Percentiles rank a stretch among this genome's conserved stretches.
Conservation (phyloP, 176 grass and related monocot species). For the Cymbopogon citratus region DNA sequence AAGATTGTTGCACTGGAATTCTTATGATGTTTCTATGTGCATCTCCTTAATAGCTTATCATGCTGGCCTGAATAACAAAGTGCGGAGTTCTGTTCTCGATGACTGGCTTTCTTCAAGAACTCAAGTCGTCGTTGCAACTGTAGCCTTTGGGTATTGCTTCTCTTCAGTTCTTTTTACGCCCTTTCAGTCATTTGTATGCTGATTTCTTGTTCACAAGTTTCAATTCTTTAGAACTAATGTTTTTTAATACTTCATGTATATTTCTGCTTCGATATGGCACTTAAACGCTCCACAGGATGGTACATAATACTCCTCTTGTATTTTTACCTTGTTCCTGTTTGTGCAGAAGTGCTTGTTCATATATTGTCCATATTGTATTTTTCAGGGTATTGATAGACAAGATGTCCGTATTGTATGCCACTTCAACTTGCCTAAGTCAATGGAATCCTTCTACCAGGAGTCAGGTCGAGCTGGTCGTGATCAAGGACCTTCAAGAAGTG, state of each 20-base stretch:
- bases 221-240: not conserved
- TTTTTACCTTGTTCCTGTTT: not conserved
- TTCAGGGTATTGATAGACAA: conserved; percentile 96
- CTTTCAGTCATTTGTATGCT: conserved; percentile 15
- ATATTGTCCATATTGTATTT: conserved; percentile 17
- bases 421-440: conserved; percentile 94
- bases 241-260: conserved; percentile 13
- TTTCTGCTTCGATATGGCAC: conserved; percentile 26
- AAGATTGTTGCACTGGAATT: conserved; percentile 9
- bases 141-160: conserved; percentile 82
- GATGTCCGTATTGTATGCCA: conserved; percentile 94
- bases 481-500: conserved; percentile 71
- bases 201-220: conserved; percentile 26
- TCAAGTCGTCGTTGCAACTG: conserved; percentile 94
- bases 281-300: conserved; percentile 78
- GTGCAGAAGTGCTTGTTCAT: conserved; percentile 24
- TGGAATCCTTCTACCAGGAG: conserved; percentile 97
- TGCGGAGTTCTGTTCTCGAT: conserved; percentile 71
- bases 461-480: conserved; percentile 88
- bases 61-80: conserved; percentile 74
- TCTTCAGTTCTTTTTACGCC: conserved; percentile 3
- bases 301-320: conserved; percentile 28
- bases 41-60: conserved; percentile 75
- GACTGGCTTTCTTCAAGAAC: conserved; percentile 91
- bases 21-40: conserved; percentile 13